phyloP scores from a whole-genome alignment of 2,329 filamentous ascomycete genomes.

The Cephalotrichum gorgonifer region DNA sequence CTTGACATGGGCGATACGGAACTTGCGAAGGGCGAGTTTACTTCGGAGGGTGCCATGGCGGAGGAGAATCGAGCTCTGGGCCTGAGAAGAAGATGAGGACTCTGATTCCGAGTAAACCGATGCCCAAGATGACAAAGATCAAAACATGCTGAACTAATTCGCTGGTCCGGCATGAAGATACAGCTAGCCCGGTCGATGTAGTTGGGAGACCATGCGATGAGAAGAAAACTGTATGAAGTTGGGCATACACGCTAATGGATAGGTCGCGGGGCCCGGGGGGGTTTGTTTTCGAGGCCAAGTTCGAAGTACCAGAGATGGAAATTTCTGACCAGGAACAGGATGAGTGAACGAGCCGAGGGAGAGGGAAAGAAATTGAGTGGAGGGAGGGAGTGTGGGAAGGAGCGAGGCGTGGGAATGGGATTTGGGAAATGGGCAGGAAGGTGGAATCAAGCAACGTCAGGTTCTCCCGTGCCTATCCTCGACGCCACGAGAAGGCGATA shows the following conservation, averaged over 20 bases:
- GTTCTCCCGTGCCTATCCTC: not conserved
- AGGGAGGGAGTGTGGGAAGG: not conserved
- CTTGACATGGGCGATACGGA: too few relatives aligned
- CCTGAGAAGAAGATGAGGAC: not conserved
- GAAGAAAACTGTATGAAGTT: not conserved
- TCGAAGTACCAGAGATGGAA: not conserved
- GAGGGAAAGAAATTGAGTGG: not conserved
- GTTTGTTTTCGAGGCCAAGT: not conserved
- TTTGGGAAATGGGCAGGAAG: not conserved
- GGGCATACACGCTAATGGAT: not conserved
- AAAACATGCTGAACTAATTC: not conserved
- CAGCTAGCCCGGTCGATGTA: not conserved
- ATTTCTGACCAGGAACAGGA: not conserved
- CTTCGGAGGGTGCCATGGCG: not conserved
- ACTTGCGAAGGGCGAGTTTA: not conserved
- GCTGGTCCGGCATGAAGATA: not conserved
- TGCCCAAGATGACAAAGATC: not conserved
- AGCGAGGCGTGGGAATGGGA: not conserved
- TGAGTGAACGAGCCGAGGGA: not conserved
- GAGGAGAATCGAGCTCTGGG: not conserved
- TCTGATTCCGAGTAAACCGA: not conserved
- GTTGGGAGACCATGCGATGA: not conserved
- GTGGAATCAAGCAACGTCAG: not conserved
- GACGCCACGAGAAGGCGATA: not conserved
- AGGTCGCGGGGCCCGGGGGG: not conserved